Evolutionary conservation across 805 yeast species (phyloP).

Genomic region (Saturnispora zaruensis): DNA sequence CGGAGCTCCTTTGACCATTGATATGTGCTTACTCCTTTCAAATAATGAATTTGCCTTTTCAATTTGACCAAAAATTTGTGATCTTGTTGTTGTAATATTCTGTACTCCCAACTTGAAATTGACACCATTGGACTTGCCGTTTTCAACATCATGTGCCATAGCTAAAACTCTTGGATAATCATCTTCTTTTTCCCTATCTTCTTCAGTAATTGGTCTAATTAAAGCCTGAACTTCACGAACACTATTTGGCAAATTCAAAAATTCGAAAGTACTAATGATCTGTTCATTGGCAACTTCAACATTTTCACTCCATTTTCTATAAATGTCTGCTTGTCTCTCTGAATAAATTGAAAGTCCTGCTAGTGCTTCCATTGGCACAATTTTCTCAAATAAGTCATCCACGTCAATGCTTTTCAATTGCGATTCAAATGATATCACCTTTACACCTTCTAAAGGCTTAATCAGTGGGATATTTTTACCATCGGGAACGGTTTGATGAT

Average conservation of each 20-base stretch:
- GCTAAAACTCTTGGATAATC: constrained; percentile 34
- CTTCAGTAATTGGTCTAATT: constrained; percentile 13
- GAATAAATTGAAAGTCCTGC: constrained; percentile 82
- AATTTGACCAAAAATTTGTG: background rate
- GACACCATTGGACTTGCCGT: background rate
- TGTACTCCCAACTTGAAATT: constrained; percentile 2
- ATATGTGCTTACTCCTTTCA: constrained; percentile 31
- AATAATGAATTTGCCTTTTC: constrained; percentile 9
- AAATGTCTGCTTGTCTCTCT: constrained; percentile 73
- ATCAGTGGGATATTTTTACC: constrained; percentile 52
- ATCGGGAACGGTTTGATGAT: constrained; percentile 69
- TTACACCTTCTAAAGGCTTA: constrained; percentile 61
- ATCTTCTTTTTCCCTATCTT: constrained; percentile 22
- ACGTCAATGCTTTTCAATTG: constrained; percentile 40
- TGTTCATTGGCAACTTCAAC: constrained; percentile 76
- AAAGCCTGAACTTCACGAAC: constrained; percentile 43
- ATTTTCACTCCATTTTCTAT: constrained; percentile 66
- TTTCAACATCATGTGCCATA: constrained; percentile 29
- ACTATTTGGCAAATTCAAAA: constrained; percentile 63
- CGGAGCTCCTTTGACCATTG: constrained; percentile 11
- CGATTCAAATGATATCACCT: constrained; percentile 46
- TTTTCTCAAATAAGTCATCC: constrained; percentile 59
- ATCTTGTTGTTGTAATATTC: background rate
- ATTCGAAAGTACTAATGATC: constrained; percentile 69
- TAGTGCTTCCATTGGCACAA: constrained; percentile 80